Evolutionary conservation across 352 stramenopile species (phyloP).

Genomic region (Peronospora farinosa): DNA sequence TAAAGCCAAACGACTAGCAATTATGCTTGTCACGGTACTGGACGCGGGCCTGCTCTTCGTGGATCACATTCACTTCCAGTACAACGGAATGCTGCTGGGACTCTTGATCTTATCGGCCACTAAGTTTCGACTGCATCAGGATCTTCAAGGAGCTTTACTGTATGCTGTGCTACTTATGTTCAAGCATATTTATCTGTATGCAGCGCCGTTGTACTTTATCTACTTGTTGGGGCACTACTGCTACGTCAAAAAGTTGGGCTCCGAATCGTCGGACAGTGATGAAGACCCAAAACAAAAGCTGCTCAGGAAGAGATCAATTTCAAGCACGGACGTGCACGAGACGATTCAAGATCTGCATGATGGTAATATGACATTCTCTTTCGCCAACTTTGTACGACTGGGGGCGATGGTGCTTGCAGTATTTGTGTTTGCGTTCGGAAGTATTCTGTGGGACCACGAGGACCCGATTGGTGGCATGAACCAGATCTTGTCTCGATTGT

Average conservation of each 20-base stretch:
- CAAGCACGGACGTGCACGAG: conserved; percentile 57
- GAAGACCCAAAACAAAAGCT: conserved; percentile 14
- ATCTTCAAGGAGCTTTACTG: conserved; percentile 82
- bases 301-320: conserved; percentile 60
- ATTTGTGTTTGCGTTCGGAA: conserved; percentile 80
- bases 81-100: conserved; percentile 96
- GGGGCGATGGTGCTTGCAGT: conserved; percentile 77
- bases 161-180: conserved; percentile 93
- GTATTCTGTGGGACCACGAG: conserved; percentile 47
- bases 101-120: conserved; percentile 90
- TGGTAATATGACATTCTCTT: conserved; percentile 46
- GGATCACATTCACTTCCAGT: conserved; percentile 99
- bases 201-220: conserved; percentile 93
- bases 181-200: conserved; percentile 97
- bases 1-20: conserved; percentile 46
- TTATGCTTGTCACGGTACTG: conserved; percentile 86
- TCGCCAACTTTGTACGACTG: conserved; percentile 75
- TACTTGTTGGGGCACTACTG: conserved; percentile 92
- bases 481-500: conserved; percentile 91
- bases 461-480: conserved; percentile 45
- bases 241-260: conserved; percentile 40
- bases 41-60: conserved; percentile 93
- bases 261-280: conserved; percentile 15
- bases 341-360: conserved; percentile 62
- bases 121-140: conserved; percentile 67